Percentiles rank a stretch among this genome's conserved stretches.
Conservation (phyloP, 257 asterid genomes). For the Ilex aquifolium region DNA sequence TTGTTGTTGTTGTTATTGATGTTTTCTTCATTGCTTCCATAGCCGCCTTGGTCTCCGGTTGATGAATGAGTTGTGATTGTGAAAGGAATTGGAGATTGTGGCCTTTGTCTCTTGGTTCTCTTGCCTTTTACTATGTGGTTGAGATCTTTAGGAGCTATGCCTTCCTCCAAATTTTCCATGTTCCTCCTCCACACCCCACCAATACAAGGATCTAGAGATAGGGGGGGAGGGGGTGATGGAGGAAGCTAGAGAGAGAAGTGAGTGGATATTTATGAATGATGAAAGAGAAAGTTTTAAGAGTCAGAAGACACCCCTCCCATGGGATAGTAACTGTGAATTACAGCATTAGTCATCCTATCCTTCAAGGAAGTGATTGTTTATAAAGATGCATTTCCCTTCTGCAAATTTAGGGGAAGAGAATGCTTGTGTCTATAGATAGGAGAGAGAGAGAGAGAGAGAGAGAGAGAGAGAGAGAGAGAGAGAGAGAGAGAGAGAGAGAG, state of each 20-base stretch:
- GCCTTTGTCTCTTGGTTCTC: slow-evolving; percentile 47
- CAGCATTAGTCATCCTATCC: too few species aligned
- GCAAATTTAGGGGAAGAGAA: too few species aligned
- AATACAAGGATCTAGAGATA: neutral
- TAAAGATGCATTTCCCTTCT: too few species aligned
- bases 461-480: too few species aligned
- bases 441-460: too few species aligned
- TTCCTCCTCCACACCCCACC: slow-evolving; percentile 16
- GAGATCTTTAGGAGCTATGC: slow-evolving; percentile 26
- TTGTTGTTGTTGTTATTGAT: slow-evolving; percentile 1
- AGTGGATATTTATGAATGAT: neutral
- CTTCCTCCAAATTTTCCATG: slow-evolving; percentile 31
- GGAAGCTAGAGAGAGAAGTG: neutral
- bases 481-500: too few species aligned
- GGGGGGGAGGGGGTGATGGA: neutral
- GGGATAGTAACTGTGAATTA: too few species aligned
- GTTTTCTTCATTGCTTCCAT: slow-evolving; percentile 2
- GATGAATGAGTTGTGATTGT: slow-evolving; percentile 11
- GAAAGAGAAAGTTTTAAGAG: too few species aligned
- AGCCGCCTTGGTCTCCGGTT: slow-evolving; percentile 8
- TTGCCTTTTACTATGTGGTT: slow-evolving; percentile 32
- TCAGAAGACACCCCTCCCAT: too few species aligned
- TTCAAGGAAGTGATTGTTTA: too few species aligned
- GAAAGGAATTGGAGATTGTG: slow-evolving; percentile 42
- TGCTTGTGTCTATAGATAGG: too few species aligned